Percentiles rank a stretch among this genome's conserved stretches.
These are phyloP conservation scores for Zygoascus tannicola DNA, from an alignment of 805 yeast species.

Conservation along the genomic window DNA sequence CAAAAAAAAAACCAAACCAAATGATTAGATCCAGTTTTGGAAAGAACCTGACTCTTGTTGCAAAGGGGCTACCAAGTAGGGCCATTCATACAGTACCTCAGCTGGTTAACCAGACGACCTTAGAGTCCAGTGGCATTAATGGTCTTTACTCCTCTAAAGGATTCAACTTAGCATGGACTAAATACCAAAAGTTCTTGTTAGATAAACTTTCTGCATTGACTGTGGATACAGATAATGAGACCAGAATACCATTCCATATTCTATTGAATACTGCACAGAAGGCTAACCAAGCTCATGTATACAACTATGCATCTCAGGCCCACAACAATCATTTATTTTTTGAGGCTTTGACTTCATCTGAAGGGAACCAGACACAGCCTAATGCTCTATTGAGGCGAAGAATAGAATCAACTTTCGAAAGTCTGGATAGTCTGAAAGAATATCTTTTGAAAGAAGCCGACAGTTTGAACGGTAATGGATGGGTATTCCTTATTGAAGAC, in stretches of 20 bases:
- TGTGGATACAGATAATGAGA: constrained; percentile 71
- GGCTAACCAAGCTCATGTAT: constrained; percentile 56
- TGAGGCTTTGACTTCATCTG: constrained; percentile 40
- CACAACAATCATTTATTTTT: constrained; percentile 88
- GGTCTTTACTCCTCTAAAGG: constrained; percentile 61
- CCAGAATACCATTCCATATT: constrained; percentile 65
- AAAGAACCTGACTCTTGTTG: too few species aligned
- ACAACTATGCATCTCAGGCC: constrained; percentile 83
- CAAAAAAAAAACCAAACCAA: too few species aligned
- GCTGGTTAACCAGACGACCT: constrained; percentile 35
- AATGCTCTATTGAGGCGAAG: constrained; percentile 28
- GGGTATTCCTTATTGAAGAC: constrained; percentile 76
- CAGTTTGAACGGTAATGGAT: constrained; percentile 80
- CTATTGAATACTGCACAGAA: constrained; percentile 52
- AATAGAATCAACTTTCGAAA: constrained; percentile 60
- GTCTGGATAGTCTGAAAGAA: constrained; percentile 64
- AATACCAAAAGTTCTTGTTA: constrained; percentile 54
- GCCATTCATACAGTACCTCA: constrained; percentile 56
- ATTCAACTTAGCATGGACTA: constrained; percentile 67
- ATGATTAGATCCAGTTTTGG: too few species aligned
- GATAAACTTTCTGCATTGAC: constrained; percentile 55
- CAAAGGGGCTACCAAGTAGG: too few species aligned
- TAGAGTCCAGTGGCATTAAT: constrained; percentile 41
- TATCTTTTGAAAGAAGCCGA: constrained; percentile 59
- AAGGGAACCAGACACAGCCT: constrained; percentile 25